A percentile compares a stretch with the other conserved stretches of the same genome.
Conservation (phyloP, 2,329 filamentous ascomycete species). For the Curvularia eragrostidis region DNA sequence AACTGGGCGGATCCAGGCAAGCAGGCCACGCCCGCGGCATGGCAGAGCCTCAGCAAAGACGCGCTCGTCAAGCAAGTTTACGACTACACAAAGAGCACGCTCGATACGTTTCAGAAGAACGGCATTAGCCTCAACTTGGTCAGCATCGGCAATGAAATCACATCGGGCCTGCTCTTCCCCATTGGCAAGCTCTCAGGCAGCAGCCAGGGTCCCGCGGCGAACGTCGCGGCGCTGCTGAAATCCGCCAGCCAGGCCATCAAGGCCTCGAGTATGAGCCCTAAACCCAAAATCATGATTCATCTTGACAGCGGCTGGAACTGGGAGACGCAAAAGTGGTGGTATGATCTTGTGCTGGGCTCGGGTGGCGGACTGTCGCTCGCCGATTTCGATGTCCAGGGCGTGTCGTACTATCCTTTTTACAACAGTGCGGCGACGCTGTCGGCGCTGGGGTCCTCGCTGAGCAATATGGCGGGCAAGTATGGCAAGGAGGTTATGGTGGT, state of each 20-base stretch:
- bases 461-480: conserved; percentile 66
- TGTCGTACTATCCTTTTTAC: conserved; percentile 79
- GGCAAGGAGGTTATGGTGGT: conserved; percentile 72
- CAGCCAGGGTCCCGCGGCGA: conserved; percentile 57
- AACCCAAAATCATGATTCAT: conserved; percentile 75
- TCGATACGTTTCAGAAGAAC: conserved; percentile 65
- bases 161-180: conserved; percentile 70
- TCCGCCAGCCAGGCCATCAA: conserved; percentile 70
- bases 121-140: conserved; percentile 67
- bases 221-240: conserved; percentile 69
- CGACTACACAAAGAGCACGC: conserved; percentile 70
- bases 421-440: conserved; percentile 64
- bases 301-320: conserved; percentile 79
- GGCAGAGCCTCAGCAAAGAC: conserved; percentile 64
- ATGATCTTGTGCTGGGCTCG: conserved; percentile 58
- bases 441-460: conserved; percentile 62
- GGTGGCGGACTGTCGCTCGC: conserved; percentile 57
- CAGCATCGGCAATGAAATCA: conserved; percentile 77
- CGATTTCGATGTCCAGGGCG: conserved; percentile 75
- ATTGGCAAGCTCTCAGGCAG: conserved; percentile 63
- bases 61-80: conserved; percentile 68
- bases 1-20: conserved; percentile 73
- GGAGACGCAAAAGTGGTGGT: conserved; percentile 70
- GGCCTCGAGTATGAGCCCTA: conserved; percentile 62
- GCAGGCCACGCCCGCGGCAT: conserved; percentile 68